Base-by-base conservation (phyloP, 2,329 filamentous ascomycete species). In the Curvularia lunata region DNA sequence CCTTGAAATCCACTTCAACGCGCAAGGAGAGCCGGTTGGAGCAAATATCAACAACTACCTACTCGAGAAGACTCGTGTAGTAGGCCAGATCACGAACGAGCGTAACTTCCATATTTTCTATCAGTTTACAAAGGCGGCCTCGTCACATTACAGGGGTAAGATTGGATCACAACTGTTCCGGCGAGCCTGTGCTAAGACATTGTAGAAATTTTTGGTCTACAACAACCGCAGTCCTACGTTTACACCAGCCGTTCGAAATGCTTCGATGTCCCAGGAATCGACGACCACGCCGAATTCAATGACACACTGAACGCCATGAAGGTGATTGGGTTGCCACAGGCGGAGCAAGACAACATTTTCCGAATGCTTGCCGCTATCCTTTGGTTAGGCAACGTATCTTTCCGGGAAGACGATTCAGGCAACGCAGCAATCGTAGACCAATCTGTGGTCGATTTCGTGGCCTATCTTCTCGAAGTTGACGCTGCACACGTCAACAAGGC, bases 81-180 rank as follows among this genome's bases (percentile, higher is more conserved):
- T 97, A 9, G 92, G 94, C 16, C 95, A 98, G 81, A 98, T 98
- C 68, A 84, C 82, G 57, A 96, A 97, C 76, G 95, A 99, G 84
- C 88, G 95, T 68, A 98, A 97, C 80, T 99, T 99, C 78, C 95
- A 99, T 80, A 98, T 99, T 71, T 99, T 99, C 78, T 99, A 99
- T 80, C 95, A 99, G 78, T 97, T 98, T 78, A 91, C 95, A 46
- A 99, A 98, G 80, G 92, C 91, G 4, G 94, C 94, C 9, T 90
- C 92, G n/a, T 84, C 89, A 66, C 86, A 89, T 58, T 96, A 98
- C 78, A 85, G 92, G 75, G 82, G 82, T 84, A 77, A 58, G 73
- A 9, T 18, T 21, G n/a, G 46, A 25, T 18, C 13, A 5, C 30
- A 3, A 1, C 6, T 16, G 43, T 5, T 16, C 2, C 8, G 7